Base-by-base conservation (phyloP, 257 asterid species). In the Lycium barbarum region DNA sequence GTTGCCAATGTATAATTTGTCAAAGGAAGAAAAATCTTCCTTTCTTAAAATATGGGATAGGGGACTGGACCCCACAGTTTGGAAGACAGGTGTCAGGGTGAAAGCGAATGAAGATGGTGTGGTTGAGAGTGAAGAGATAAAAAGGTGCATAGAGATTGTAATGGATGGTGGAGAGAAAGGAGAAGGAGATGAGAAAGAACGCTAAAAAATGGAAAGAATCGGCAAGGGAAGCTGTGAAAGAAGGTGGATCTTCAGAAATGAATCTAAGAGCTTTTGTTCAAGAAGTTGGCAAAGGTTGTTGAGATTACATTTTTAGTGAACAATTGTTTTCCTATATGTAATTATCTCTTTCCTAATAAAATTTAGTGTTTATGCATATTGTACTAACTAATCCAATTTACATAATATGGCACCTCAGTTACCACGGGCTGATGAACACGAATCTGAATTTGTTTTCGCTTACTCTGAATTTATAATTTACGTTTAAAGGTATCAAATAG, bases 81-180 rank as follows among this genome's bases (percentile, higher is more conserved):
- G 90, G 86, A 83, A 53, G 87, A 76, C 78, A 1, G 88, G 90
- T 67, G 87, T 83, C 2, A 85, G 87, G 54, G 53, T 86, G 40
- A 57, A 22, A 2, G 79, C 26, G 6, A 83, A 17, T 20, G 88
- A 47, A 71, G 89, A 79, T 22, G 89, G 85, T 43, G 68, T 17
- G 5, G 85, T 88, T 18, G 85, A 62, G 38, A 62, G 85, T 15
- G 84, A 84, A 40, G 91, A 86, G 61, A 68, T 88, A 5, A 83
- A 67, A 38, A 86, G 82, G 15, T 88, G 89, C 35, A 81, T 88
- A 38, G 85, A 86, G 14, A 8, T 79, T 20, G 88, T 84, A 8
- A 82, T 88, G 88, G 73, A 83, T 68, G 61, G 58, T 18, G 70
- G 57, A n/a, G 85, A 61, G 6, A 83, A 45, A 15, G 88, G 82